Evolutionary conservation across 306 rosid genomes (phyloP).

Genomic region (Malus sylvestris): DNA sequence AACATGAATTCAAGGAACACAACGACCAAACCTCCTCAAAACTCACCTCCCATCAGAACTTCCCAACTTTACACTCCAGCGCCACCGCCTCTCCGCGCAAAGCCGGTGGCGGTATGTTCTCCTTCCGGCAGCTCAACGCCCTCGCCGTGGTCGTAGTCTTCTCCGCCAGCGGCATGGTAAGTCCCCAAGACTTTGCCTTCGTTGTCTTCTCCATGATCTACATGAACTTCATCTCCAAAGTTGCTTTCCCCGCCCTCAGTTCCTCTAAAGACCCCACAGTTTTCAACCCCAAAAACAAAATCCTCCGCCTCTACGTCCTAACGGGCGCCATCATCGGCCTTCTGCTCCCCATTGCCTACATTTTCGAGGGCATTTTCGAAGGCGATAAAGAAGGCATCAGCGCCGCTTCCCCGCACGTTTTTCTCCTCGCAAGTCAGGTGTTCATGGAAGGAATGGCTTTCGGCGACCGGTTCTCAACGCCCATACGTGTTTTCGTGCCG

Average conservation of each 20-base stretch:
- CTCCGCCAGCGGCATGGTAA: constrained; percentile 76
- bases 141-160: constrained; percentile 50
- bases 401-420: constrained; percentile 85
- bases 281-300: constrained; percentile 40
- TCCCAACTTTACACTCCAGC: not conserved
- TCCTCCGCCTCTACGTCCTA: constrained; percentile 47
- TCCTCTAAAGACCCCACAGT: constrained; percentile 29
- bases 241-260: constrained; percentile 52
- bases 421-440: constrained; percentile 71
- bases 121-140: constrained; percentile 61
- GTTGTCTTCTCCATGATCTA: constrained; percentile 49
- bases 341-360: constrained; percentile 59
- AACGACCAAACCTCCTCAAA: constrained; percentile 20
- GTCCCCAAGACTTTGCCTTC: constrained; percentile 54
- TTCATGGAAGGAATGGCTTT: constrained; percentile 82
- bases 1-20: constrained; percentile 37
- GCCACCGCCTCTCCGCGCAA: not conserved
- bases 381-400: constrained; percentile 76
- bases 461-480: constrained; percentile 45
- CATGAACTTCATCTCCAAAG: constrained; percentile 54
- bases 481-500: constrained; percentile 78
- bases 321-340: constrained; percentile 61
- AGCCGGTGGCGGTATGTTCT: constrained; percentile 21
- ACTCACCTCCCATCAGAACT: not conserved
- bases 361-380: constrained; percentile 55